phyloP scores from a whole-genome alignment of 257 asterid genomes.

The Schizonepeta tenuifolia region DNA sequence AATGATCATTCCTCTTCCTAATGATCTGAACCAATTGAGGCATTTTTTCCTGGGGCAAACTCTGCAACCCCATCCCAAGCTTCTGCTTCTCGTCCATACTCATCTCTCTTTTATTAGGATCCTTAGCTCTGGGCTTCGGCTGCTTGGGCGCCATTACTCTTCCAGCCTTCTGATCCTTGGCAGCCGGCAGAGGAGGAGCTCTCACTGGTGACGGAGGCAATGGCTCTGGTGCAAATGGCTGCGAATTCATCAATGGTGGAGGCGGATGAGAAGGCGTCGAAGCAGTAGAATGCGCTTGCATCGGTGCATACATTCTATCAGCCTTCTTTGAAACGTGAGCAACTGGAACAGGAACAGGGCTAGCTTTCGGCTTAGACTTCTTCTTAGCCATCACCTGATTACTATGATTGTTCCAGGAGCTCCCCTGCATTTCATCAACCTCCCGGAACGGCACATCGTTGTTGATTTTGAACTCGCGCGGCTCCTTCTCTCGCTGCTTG shows the following conservation, averaged over 20 bases:
- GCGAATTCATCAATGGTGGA: slow-evolving; percentile 32
- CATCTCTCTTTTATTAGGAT: slow-evolving; percentile 88
- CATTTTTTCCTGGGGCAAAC: slow-evolving; percentile 95
- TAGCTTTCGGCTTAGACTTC: slow-evolving; percentile 44
- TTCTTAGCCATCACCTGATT: slow-evolving; percentile 43
- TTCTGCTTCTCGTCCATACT: slow-evolving; percentile 92
- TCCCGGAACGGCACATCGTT: slow-evolving; percentile 40
- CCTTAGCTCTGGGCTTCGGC: slow-evolving; percentile 96
- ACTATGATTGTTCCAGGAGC: slow-evolving; percentile 63
- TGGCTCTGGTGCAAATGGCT: slow-evolving; percentile 36
- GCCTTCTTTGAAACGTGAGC: slow-evolving; percentile 40
- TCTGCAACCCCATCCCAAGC: slow-evolving; percentile 90
- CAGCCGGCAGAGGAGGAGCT: slow-evolving; percentile 46
- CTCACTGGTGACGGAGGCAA: slow-evolving; percentile 65
- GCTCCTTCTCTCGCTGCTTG: slow-evolving; percentile 44
- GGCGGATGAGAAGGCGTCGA: slow-evolving; percentile 58
- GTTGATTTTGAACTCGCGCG: slow-evolving; percentile 31
- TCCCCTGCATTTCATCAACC: slow-evolving; percentile 74
- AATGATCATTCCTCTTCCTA: slow-evolving; percentile 79
- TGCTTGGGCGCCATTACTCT: slow-evolving; percentile 47
- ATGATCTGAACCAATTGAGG: slow-evolving; percentile 86
- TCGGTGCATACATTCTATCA: slow-evolving; percentile 48
- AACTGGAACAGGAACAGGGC: slow-evolving; percentile 41
- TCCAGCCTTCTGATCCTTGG: slow-evolving; percentile 43
- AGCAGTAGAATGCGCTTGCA: slow-evolving; percentile 72